Conservation (phyloP, 768 basidiomycete species). For the Mycena chlorophos region DNA sequence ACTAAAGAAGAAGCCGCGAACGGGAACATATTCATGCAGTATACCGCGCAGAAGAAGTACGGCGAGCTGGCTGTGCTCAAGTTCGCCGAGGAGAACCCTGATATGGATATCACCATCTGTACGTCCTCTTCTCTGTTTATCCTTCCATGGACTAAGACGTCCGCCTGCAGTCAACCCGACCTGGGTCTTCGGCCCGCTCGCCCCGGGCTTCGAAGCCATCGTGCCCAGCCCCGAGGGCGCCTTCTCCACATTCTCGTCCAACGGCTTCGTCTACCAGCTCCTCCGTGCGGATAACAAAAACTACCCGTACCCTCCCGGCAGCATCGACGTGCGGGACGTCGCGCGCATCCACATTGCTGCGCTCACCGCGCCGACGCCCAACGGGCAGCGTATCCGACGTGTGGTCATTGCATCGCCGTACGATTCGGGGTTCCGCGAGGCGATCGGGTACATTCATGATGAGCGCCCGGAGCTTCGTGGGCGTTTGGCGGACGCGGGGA, state of each 20-base stretch:
- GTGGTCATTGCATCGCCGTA: slow-evolving; percentile 6
- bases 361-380: slow-evolving; percentile 1
- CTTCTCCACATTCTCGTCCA: neutral
- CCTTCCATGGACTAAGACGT: neutral
- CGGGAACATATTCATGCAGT: slow-evolving; percentile 8
- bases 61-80: slow-evolving; percentile 16
- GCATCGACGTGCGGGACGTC: slow-evolving; percentile 19
- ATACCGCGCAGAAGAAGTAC: slow-evolving; percentile 16
- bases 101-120: slow-evolving; percentile 23
- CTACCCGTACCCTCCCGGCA: slow-evolving; percentile 1
- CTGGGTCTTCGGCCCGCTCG: slow-evolving; percentile 5
- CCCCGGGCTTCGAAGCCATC: slow-evolving; percentile 1
- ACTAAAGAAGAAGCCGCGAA: slow-evolving; percentile 15
- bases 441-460: slow-evolving; percentile 4
- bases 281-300: slow-evolving; percentile 1
- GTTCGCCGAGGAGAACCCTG: slow-evolving; percentile 18
- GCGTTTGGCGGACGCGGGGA: slow-evolving; percentile 7
- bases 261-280: slow-evolving; percentile 6
- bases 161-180: neutral
- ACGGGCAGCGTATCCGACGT: slow-evolving; percentile 11
- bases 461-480: slow-evolving; percentile 15
- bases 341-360: slow-evolving; percentile 19
- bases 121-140: neutral
- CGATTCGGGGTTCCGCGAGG: slow-evolving; percentile 6
- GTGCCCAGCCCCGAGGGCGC: slow-evolving; percentile 3